Percentiles rank a stretch among this genome's conserved stretches.
Conservation (phyloP, 192 early-diverging fungal species). For the Coemansia javaensis region DNA sequence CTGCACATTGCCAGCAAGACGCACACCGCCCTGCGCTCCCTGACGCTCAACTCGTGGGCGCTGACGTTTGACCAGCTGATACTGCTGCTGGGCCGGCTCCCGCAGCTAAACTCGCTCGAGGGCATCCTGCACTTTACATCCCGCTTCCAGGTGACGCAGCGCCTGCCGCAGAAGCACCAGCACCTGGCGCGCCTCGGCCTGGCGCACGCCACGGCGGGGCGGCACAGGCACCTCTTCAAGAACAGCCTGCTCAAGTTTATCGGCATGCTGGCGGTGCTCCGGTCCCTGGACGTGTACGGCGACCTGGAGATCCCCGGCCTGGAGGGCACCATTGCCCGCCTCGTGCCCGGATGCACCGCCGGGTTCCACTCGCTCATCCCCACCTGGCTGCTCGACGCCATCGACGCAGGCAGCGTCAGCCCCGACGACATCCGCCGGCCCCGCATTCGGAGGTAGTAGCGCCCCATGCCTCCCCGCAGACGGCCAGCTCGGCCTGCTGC, state of each 20-base stretch:
- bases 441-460: neutral
- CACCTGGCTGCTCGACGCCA: conserved; percentile 10
- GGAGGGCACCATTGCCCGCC: conserved; percentile 1
- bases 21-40: conserved; percentile 2
- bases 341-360: conserved; percentile 8
- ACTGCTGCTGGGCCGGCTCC: conserved; percentile 1
- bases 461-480: no score
- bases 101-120: conserved; percentile 15
- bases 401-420: neutral
- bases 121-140: conserved; percentile 17
- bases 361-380: conserved; percentile 19
- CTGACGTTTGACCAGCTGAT: conserved; percentile 33
- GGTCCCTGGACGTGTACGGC: conserved; percentile 26
- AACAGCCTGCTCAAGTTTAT: conserved; percentile 14
- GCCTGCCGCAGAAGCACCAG: neutral
- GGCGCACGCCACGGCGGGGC: conserved; percentile 4
- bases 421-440: neutral
- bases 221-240: conserved; percentile 18
- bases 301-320: conserved; percentile 13
- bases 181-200: conserved; percentile 15
- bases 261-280: conserved; percentile 7
- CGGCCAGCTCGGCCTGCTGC: no score
- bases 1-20: neutral
- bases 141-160: neutral
- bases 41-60: conserved; percentile 28